phyloP scores from a whole-genome alignment of 768 basidiomycete genomes.

The Kwoniella pini region DNA sequence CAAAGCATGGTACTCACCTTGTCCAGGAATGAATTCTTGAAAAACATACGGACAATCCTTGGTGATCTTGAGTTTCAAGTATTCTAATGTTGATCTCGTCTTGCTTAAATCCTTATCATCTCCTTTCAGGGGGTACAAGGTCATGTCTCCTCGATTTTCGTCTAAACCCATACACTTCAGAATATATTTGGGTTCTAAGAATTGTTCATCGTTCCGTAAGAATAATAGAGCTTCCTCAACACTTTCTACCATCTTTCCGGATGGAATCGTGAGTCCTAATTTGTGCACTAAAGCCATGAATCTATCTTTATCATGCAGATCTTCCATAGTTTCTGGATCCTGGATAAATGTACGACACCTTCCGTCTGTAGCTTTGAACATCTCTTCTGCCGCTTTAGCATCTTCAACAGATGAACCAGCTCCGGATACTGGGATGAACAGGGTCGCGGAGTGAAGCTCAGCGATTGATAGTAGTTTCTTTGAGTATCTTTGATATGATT shows the following conservation, averaged over 20 bases:
- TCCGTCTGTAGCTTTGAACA: constrained; percentile 37
- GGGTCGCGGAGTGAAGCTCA: constrained; percentile 35
- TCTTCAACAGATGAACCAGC: constrained; percentile 53
- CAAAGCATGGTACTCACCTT: constrained; percentile 30
- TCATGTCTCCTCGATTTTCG: constrained; percentile 54
- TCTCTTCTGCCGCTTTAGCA: constrained; percentile 48
- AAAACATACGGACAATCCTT: constrained; percentile 51
- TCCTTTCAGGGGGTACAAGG: constrained; percentile 43
- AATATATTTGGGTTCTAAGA: constrained; percentile 37
- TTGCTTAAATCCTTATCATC: constrained; percentile 37
- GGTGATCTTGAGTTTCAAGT: constrained; percentile 35
- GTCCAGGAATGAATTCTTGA: constrained; percentile 54
- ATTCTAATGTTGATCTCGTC: constrained; percentile 35
- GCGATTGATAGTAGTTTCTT: constrained; percentile 39
- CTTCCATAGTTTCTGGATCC: constrained; percentile 45
- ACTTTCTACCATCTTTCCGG: constrained; percentile 38
- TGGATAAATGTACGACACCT: constrained; percentile 50
- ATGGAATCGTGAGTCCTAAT: constrained; percentile 45
- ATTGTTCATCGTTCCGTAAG: constrained; percentile 24
- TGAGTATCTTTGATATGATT: constrained; percentile 40
- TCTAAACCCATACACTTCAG: constrained; percentile 54
- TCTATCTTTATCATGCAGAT: constrained; percentile 53
- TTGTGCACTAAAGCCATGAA: constrained; percentile 48
- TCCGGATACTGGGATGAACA: constrained; percentile 53
- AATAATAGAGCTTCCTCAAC: constrained; percentile 44